Evolutionary conservation across 129 eudicot genomes (phyloP), one percentile per base, ranked within the genome.

Genomic region (Helianthus tuberosus): DNA sequence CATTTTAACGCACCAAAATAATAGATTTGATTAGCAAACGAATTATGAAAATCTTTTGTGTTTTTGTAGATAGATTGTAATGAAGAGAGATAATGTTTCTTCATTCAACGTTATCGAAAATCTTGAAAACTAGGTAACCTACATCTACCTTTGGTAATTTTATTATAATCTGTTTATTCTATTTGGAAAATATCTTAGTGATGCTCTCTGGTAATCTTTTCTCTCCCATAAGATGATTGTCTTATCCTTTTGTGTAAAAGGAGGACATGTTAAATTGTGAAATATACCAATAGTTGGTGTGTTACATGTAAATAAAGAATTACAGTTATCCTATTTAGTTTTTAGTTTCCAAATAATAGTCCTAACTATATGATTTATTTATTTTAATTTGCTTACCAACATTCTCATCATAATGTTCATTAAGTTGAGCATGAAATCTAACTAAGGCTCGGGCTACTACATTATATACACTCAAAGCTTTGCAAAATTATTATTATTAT

Each of bases 281-380:
- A 58, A 58, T 58, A 58, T 36, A 58, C 38, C 64, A 58, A 58
- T 23, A 58, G 29, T 58, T 25, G 64, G 27, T 58, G 38, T 58
- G 25, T 23, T 58, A 11, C 38, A 8, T 10, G 36, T 58, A 27
- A 58, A 58, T 58, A 58, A 0, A 23, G 1, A 58, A 9, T 25
- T 23, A 3, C n/a, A 25, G 4, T 58, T 58, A 58, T 58, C 13
- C 64, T 58, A 25, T 23, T 7, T 58, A 11, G 15, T 11, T 58
- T 14, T 25, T 23, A 27, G 8, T 23, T 1, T 58, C 14, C 15
- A 58, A 27, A 58, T 58, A 20, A 20, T 58, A 16, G 12, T 54
- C 32, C 29, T 6, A 17, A 8, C 10, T 23, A 13, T 49, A 52
- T 52, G 58, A 52, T 9, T 15, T 15, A 52, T 52, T 52, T 52